Evolutionary conservation across 345 rosid genomes (phyloP), one percentile per base, ranked within the genome.

Genomic region (Boechera stricta): DNA sequence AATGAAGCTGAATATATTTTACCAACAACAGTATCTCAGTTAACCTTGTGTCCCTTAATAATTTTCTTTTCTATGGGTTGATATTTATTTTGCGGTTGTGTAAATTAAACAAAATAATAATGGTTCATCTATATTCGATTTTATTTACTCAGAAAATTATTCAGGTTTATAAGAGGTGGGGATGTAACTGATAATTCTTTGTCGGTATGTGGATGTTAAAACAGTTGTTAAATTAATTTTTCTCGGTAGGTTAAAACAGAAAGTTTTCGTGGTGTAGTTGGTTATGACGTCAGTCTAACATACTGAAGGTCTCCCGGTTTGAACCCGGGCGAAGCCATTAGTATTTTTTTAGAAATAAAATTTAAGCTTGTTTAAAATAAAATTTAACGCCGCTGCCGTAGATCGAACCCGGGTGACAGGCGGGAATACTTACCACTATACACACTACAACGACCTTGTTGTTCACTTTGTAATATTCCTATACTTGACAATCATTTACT

Each of bases 291-390:
- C 91, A 88, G 97, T 89, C 89, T 87, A 91, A 91, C 97, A 91
- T 96, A 88, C 88, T 91, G 89, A 91, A 89, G 92, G 95, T 91
- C 93, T 87, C 91, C 91, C 90, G 89, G 89, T 91, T 90, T 93
- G 82, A 90, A 70, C 62, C 89, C 87, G 91, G 91, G 90, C 87
- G 94, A 89, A 80, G 67, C 70, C 74, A 68, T 1, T 6, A 1
- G 4, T 6, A 5, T 6, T n/a, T 2, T 2, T 35, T 5, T 4
- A 0, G 4, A 32, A 3, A 16, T 3, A 3, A 0, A 6, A 18
- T 18, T 2, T 49, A 7, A 16, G 21, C 3, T 49, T 16, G 11
- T 32, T n/a, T 1, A 1, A 32, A n/a, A 7, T 3, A 7, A n/a
- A 32, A 58, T 6, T 0, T 3, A 7, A 0, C 76, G 81, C 81